These are phyloP conservation scores for Trifolium fragiferum DNA, from an alignment of 306 rosid species.

Conservation along the genomic window DNA sequence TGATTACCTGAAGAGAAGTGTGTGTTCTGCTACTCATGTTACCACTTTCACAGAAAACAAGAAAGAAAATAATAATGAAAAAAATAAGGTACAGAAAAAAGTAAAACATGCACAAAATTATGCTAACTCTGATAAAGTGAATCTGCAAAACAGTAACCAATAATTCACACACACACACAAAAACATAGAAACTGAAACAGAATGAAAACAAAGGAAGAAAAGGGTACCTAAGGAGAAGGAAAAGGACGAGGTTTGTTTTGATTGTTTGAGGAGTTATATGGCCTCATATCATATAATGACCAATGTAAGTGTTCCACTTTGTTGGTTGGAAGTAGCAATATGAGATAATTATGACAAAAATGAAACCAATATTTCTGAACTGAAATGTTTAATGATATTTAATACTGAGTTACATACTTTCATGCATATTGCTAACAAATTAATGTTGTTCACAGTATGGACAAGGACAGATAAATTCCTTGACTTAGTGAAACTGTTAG, in stretches of 20 bases:
- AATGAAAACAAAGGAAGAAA: constrained; percentile 39
- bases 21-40: constrained; percentile 63
- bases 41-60: constrained; percentile 48
- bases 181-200: constrained; percentile 3
- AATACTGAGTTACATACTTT: neutral
- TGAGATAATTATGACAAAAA: constrained; percentile 40
- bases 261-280: constrained; percentile 40
- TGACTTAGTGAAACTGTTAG: neutral
- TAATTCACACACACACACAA: constrained; percentile 24
- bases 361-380: constrained; percentile 31
- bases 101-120: constrained; percentile 35
- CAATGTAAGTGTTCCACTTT: constrained; percentile 45
- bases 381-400: constrained; percentile 29
- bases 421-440: constrained; percentile 25
- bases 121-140: constrained; percentile 29
- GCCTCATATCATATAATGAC: constrained; percentile 50
- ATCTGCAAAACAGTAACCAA: constrained; percentile 10
- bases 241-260: constrained; percentile 61
- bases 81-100: constrained; percentile 41
- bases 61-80: constrained; percentile 40
- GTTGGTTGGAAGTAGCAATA: constrained; percentile 37
- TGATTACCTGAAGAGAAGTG: constrained; percentile 60
- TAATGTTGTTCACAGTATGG: constrained; percentile 36
- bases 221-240: constrained; percentile 61
- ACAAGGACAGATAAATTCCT: constrained; percentile 23